A percentile compares a stretch with the other conserved stretches of the same genome.
Evolutionary conservation across 1,284 basidiomycete species (phyloP).

Genomic region (Austroboletus niveus): DNA sequence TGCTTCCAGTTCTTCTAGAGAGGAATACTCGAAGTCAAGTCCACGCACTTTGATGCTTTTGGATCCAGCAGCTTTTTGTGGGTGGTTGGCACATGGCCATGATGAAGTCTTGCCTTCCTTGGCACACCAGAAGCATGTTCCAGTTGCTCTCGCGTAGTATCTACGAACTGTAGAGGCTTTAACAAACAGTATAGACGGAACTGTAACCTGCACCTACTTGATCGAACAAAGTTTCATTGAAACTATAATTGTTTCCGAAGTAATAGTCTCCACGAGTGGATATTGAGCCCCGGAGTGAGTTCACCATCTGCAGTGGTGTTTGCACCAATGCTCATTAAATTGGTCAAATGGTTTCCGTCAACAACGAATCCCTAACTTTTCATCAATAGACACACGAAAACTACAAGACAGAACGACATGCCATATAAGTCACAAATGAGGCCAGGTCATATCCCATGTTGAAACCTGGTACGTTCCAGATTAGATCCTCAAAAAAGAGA

Average conservation of each 20-base stretch:
- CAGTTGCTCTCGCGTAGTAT: too few relatives aligned
- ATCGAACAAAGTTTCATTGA: constrained; percentile 31
- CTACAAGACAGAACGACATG: constrained; percentile 1
- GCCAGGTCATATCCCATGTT: constrained; percentile 28
- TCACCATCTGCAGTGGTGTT: constrained; percentile 19
- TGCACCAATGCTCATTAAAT: constrained; percentile 28
- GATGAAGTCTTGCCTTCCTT: too few relatives aligned
- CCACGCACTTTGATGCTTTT: too few relatives aligned
- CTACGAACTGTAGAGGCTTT: constrained; percentile 9
- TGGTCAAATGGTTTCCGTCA: constrained; percentile 29
- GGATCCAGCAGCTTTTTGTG: too few relatives aligned
- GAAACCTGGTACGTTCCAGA: constrained; percentile 12
- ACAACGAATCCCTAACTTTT: constrained; percentile 18
- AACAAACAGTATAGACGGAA: neutral
- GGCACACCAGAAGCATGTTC: too few relatives aligned
- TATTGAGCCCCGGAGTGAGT: constrained; percentile 18
- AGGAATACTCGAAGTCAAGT: too few relatives aligned
- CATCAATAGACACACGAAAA: neutral
- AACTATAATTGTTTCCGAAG: constrained; percentile 27
- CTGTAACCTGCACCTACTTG: constrained; percentile 3
- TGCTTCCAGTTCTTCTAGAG: too few relatives aligned
- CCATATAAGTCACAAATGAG: constrained; percentile 23
- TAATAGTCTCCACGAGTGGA: constrained; percentile 27
- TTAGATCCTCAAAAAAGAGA: neutral
- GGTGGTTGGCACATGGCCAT: too few relatives aligned